Conservation (phyloP, 1,284 basidiomycete genomes). For the Porogramme epimiltina region DNA sequence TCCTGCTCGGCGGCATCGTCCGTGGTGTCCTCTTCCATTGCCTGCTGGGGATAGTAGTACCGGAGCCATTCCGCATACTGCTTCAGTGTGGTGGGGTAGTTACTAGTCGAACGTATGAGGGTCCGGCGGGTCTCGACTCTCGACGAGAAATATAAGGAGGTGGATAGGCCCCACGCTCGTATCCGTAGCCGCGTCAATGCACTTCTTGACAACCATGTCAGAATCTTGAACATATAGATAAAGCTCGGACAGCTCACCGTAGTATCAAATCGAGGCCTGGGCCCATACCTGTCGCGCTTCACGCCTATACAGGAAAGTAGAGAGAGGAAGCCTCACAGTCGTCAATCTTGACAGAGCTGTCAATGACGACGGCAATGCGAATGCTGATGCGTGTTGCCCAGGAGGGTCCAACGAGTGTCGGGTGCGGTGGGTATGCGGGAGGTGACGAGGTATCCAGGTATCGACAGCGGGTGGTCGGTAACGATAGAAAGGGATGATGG, state of each 20-base stretch:
- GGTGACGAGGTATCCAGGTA: too few species aligned
- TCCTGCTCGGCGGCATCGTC: constrained; percentile 82
- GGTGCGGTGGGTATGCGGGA: too few species aligned
- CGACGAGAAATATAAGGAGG: constrained; percentile 48
- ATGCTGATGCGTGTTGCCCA: too few species aligned
- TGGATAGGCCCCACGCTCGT: constrained; percentile 53
- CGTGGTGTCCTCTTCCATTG: constrained; percentile 75
- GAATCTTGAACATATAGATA: background rate
- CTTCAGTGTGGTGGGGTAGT: constrained; percentile 78
- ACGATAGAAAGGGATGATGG: too few species aligned
- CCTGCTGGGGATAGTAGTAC: constrained; percentile 74
- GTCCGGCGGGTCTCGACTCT: constrained; percentile 72
- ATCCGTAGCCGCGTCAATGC: constrained; percentile 64
- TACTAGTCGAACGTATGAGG: constrained; percentile 86
- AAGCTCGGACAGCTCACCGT: constrained; percentile 51
- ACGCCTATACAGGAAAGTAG: too few species aligned
- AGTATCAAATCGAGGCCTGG: constrained; percentile 74
- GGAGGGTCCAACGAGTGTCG: too few species aligned
- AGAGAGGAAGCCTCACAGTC: too few species aligned
- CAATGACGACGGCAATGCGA: too few species aligned
- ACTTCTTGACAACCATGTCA: constrained; percentile 45
- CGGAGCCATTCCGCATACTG: constrained; percentile 93
- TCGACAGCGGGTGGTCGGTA: too few species aligned
- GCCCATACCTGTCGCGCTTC: constrained; percentile 78
- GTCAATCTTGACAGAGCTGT: too few species aligned